Evolutionary conservation across 768 basidiomycete species (phyloP), one percentile per base, ranked within the genome.

Genomic region (Botryobasidium botryosum): DNA sequence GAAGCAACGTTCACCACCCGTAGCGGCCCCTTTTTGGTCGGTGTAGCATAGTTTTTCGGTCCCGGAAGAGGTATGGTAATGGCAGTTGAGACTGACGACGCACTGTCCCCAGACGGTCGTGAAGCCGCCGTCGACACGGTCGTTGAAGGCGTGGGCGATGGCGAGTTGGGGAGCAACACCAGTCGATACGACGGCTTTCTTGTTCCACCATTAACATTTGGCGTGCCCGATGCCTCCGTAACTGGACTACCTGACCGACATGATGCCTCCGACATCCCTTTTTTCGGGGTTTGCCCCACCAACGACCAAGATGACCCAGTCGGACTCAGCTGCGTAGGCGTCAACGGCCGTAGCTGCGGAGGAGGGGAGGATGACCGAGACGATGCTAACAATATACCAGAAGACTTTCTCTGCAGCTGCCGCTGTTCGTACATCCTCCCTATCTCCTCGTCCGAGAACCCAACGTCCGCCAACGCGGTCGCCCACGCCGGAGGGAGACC

Each of bases 401-500:
- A 10, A n/a, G 10, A 25, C 10, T 20, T 27, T 24, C 5, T 8
- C 6, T 7, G 25, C 5, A 20, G 44, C 15, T 13, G 21, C 10
- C 37, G 6, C 29, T 46, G 48, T 24, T 21, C 17, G 36, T 50
- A 50, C 18, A 50, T 48, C 1, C 40, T 40, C 17, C 36, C 3
- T n/a, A 50, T 43, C 20, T 50, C 48, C 20, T 50, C 40, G 1
- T 27, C 20, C 6, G 49, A 15, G 47, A 40, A 50, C 18, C 49
- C 49, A 18, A 48, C 50, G 20, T 40, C 26, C 8, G 35, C 15
- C 1, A 50, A 40, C 6, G 49, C 49, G n/a, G 13, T 18, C 1
- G 49, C 31, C 49, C 49, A 50, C 12, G 51, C 49, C 1, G 41
- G 20, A 20, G 49, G 49, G 5, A 50, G 32, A 15, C 49, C 49